A percentile compares a stretch with the other conserved stretches of the same genome.
Conservation (phyloP, 176 grass and related monocot genomes). For the Triticum monococcum region DNA sequence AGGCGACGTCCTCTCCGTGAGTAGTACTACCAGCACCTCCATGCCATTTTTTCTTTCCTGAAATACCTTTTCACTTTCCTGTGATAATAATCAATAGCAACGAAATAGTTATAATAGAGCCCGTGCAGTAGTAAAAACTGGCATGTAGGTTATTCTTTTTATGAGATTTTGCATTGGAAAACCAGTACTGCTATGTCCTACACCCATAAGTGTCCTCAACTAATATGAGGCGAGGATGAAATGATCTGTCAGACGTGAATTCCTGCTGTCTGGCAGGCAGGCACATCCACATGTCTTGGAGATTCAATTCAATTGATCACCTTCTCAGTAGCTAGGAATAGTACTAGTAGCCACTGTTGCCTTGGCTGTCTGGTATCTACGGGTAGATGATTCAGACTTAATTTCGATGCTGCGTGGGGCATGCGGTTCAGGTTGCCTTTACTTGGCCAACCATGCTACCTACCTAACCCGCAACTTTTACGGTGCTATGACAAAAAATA, state of each 20-base stretch:
- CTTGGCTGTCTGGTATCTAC: not conserved
- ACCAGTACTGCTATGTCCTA: too few relatives aligned
- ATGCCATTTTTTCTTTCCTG: not conserved
- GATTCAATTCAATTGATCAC: not conserved
- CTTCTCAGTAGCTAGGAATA: not conserved
- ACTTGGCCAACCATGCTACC: not conserved
- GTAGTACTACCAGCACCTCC: not conserved
- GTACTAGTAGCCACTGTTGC: not conserved
- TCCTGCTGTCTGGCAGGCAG: not conserved
- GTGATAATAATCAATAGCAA: not conserved
- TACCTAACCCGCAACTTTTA: not conserved
- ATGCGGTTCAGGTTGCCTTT: slow-evolving; percentile 3
- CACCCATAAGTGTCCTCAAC: not conserved
- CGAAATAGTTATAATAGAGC: not conserved
- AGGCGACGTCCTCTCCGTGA: slow-evolving; percentile 70
- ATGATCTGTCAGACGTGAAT: not conserved
- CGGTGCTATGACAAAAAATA: not conserved
- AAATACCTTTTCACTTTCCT: not conserved
- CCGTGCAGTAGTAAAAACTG: not conserved
- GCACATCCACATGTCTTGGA: slow-evolving; percentile 5
- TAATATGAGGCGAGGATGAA: not conserved
- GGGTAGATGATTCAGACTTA: not conserved
- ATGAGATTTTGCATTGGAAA: not conserved
- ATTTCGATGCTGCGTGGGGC: not conserved
- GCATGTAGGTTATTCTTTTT: not conserved